Base-by-base conservation (phyloP, 1,139 yeast genomes). In the Candida sanyaensis region DNA sequence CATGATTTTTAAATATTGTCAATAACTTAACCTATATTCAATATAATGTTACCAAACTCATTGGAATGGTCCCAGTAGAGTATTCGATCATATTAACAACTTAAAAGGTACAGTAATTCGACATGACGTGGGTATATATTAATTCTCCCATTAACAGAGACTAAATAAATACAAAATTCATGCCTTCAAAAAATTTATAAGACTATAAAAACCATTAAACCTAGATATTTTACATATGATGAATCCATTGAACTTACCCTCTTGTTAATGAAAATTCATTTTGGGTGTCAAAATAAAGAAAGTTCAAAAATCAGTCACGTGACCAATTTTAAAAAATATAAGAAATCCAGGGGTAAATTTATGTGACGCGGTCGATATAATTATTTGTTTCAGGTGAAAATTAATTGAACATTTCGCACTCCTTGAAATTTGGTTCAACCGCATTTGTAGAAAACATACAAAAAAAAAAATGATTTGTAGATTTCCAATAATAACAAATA, bases 401-500 rank as follows among this genome's bases (percentile, higher is more conserved):
- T 12, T 4, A 34, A 34, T 34, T 17, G 37, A 17, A 34, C n/a
- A 6, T 12, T 34, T 17, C 1, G 5, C 37, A 34, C 37, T 27
- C 37, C 37, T 17, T 17, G 6, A 21, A 33, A 33, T 11, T 29
- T 9, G 2, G 9, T 1, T 9, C 37, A 10, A 12, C 37, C n/a
- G 7, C 23, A 17, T 9, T 21, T 17, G 17, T 1, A 34, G n/a
- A 17, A 34, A 34, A 10, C 7, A 32, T 7, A 32, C 8, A 17
- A 34, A 34, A 10, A 34, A 34, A 34, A 34, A 34, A 1, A 17
- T n/a, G 17, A 21, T 26, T 10, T 8, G 23, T 6, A 1, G 37
- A 33, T 13, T 34, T 34, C 37, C 37, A 34, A 34, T 26, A 34
- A 34, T 34, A 34, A 34, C 37, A 34, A 34, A 34, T 27, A 34